A percentile compares a stretch with the other conserved stretches of the same genome.
These are phyloP conservation scores for Entomortierella chlamydospora DNA, from an alignment of 192 early-diverging fungal species.

Conservation along the genomic window DNA sequence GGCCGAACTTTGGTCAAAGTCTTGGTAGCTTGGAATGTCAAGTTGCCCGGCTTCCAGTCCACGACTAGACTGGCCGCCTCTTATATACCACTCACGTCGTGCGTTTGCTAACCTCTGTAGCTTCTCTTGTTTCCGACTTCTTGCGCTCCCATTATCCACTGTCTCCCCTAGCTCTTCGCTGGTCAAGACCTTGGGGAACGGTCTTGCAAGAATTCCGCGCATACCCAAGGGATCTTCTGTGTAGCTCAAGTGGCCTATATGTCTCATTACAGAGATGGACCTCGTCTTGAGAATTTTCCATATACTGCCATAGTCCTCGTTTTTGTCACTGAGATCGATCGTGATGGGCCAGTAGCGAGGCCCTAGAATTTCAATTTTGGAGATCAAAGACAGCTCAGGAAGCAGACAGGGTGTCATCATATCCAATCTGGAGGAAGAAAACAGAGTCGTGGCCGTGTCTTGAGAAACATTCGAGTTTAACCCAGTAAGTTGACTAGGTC, in stretches of 20 bases:
- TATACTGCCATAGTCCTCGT: constrained; percentile 24
- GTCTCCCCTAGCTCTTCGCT: not conserved
- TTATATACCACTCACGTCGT: not conserved
- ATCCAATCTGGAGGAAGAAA: constrained; percentile 18
- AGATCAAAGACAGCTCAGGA: constrained; percentile 63
- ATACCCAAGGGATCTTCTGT: constrained; percentile 44
- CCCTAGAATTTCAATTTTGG: constrained; percentile 62
- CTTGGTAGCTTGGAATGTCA: not conserved
- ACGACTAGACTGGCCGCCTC: not conserved
- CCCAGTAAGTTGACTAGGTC: not conserved
- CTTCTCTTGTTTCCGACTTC: constrained; percentile 5
- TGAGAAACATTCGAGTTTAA: constrained; percentile 1
- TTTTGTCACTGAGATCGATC: constrained; percentile 54
- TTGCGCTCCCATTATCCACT: constrained; percentile 2
- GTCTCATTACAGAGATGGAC: constrained; percentile 59
- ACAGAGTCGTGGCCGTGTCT: constrained; percentile 3
- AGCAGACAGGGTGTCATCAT: constrained; percentile 71
- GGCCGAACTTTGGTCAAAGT: constrained; percentile 10
- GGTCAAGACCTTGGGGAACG: constrained; percentile 37
- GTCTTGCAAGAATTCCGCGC: constrained; percentile 39
- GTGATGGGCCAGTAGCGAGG: constrained; percentile 68
- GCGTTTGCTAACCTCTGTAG: not conserved
- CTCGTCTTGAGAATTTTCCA: constrained; percentile 50
- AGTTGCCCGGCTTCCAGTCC: not conserved
- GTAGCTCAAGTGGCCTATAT: constrained; percentile 61